Percentiles rank a stretch among this genome's conserved stretches.
Conservation (phyloP, 2,329 filamentous ascomycete species). For the Scorias spongiosa region DNA sequence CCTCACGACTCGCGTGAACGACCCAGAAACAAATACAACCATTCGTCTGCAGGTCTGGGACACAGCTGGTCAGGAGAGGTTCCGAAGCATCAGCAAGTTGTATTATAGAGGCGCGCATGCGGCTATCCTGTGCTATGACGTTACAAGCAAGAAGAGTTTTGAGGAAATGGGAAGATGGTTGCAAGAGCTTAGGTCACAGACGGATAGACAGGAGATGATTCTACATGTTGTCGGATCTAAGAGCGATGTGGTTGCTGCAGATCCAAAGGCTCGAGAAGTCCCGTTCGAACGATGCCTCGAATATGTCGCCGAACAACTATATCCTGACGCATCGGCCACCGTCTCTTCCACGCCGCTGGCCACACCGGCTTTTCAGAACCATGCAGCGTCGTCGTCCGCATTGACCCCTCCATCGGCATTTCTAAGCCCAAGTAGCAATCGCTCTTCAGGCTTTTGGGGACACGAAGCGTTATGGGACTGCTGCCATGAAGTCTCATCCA, state of each 20-base stretch:
- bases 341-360: conserved; percentile 3
- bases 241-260: conserved; percentile 73
- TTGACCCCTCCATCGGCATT: conserved; percentile 23
- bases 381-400: neutral
- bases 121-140: conserved; percentile 87
- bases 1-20: conserved; percentile 51
- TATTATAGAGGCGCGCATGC: conserved; percentile 95
- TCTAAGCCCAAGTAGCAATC: conserved; percentile 31
- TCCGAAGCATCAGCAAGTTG: conserved; percentile 81
- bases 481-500: conserved; percentile 90
- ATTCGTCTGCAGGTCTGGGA: conserved; percentile 96
- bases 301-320: conserved; percentile 84
- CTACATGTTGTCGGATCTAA: conserved; percentile 94
- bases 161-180: conserved; percentile 88
- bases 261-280: conserved; percentile 65
- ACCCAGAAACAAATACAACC: conserved; percentile 69
- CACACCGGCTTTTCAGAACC: conserved; percentile 1
- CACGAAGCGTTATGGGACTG: conserved; percentile 93
- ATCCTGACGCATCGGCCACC: conserved; percentile 37
- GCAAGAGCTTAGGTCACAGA: conserved; percentile 62
- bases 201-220: conserved; percentile 42
- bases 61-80: conserved; percentile 88
- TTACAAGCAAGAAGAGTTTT: conserved; percentile 74
- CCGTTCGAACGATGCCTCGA: conserved; percentile 92
- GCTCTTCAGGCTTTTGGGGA: conserved; percentile 68